Percentiles rank a stretch among this genome's conserved stretches.
Evolutionary conservation across 1,139 yeast genomes (phyloP).

Genomic region (Kurtzmaniella quercitrusa): DNA sequence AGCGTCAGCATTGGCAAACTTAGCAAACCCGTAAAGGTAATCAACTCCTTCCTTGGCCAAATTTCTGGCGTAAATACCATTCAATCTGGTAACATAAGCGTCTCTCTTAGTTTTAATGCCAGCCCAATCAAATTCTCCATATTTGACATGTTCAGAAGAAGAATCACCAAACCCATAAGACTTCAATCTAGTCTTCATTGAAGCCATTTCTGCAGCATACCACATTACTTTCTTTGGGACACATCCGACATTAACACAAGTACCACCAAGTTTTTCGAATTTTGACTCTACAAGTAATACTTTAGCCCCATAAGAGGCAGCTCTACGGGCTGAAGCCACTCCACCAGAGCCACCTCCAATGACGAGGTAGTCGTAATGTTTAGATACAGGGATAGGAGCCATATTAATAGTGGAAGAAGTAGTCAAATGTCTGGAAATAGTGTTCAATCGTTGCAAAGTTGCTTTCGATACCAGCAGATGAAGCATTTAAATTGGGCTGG

Average conservation of each 20-base stretch:
- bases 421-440: slow-evolving; percentile 24
- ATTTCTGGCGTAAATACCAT: slow-evolving; percentile 90
- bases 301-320: slow-evolving; percentile 90
- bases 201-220: slow-evolving; percentile 91
- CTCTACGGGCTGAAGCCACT: slow-evolving; percentile 95
- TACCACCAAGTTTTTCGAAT: slow-evolving; percentile 75
- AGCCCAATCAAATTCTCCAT: slow-evolving; percentile 72
- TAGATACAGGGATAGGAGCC: slow-evolving; percentile 46
- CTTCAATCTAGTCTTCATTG: slow-evolving; percentile 64
- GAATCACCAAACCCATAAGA: slow-evolving; percentile 69
- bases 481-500: neutral
- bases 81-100: slow-evolving; percentile 80
- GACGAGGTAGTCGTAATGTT: slow-evolving; percentile 84
- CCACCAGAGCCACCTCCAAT: slow-evolving; percentile 99
- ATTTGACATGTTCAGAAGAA: slow-evolving; percentile 50
- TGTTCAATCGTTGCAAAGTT: slow-evolving; percentile 15
- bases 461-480: slow-evolving; percentile 5
- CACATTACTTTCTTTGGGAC: slow-evolving; percentile 99
- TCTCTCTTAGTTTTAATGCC: slow-evolving; percentile 81
- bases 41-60: slow-evolving; percentile 86
- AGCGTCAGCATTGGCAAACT: slow-evolving; percentile 58
- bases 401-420: slow-evolving; percentile 24
- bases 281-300: slow-evolving; percentile 77
- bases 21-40: slow-evolving; percentile 82
- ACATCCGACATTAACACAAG: slow-evolving; percentile 99